Evolutionary conservation across 2,329 filamentous ascomycete species (phyloP).

Genomic region (Stachybotrys chartarum): DNA sequence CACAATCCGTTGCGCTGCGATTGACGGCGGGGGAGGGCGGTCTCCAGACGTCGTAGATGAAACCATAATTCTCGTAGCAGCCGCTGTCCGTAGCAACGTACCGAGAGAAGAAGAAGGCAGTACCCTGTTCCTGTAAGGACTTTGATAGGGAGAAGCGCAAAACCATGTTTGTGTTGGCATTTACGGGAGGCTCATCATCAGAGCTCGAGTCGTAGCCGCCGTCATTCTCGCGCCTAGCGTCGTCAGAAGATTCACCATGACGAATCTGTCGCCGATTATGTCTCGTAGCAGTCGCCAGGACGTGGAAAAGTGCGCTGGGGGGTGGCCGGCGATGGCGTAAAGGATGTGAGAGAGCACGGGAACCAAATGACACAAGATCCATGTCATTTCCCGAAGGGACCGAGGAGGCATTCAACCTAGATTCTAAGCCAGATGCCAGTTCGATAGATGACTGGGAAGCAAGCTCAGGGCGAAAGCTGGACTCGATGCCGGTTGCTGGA

Average conservation of each 20-base stretch:
- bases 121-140: slow-evolving; percentile 34
- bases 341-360: neutral
- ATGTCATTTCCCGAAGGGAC: neutral
- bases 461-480: neutral
- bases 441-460: neutral
- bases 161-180: slow-evolving; percentile 1
- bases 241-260: neutral
- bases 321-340: neutral
- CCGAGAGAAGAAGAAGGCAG: slow-evolving; percentile 43
- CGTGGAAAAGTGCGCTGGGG: neutral
- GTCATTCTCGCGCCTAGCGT: neutral
- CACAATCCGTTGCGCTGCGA: slow-evolving; percentile 29
- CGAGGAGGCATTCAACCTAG: neutral
- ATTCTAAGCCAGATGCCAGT: neutral
- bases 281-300: neutral
- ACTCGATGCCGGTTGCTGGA: neutral
- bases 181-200: slow-evolving; percentile 2
- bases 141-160: slow-evolving; percentile 8
- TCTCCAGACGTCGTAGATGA: slow-evolving; percentile 45
- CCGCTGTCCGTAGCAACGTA: slow-evolving; percentile 40
- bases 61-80: slow-evolving; percentile 43
- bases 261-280: neutral
- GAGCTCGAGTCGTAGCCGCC: neutral
- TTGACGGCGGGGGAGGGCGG: slow-evolving; percentile 22
- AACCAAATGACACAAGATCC: neutral